Conservation (phyloP, 1,284 basidiomycete genomes). For the Vanrija sp. region DNA sequence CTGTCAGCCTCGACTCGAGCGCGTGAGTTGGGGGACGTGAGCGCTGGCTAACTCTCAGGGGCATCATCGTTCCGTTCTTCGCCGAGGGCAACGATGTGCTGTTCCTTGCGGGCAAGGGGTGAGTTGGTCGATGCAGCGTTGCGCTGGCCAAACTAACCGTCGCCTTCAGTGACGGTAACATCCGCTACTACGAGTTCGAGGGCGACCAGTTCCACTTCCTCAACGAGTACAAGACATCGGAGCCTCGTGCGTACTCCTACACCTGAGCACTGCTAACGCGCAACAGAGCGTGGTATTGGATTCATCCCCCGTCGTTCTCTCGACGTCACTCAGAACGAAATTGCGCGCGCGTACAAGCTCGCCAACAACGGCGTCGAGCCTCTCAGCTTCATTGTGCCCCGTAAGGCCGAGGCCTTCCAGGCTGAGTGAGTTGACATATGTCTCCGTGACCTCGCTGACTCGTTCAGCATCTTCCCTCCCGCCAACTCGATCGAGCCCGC, state of each 20-base stretch:
- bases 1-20: slow-evolving; percentile 73
- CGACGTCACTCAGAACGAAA: slow-evolving; percentile 86
- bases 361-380: slow-evolving; percentile 72
- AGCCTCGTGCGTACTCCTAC: slow-evolving; percentile 56
- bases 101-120: slow-evolving; percentile 71
- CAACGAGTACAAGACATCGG: slow-evolving; percentile 81
- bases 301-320: slow-evolving; percentile 89
- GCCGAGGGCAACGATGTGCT: slow-evolving; percentile 83
- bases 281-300: slow-evolving; percentile 81
- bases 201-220: slow-evolving; percentile 75
- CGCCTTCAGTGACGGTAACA: slow-evolving; percentile 72
- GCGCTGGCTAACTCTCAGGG: slow-evolving; percentile 40
- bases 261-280: too few relatives aligned
- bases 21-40: slow-evolving; percentile 47
- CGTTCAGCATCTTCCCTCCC: slow-evolving; percentile 82
- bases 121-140: slow-evolving; percentile 5
- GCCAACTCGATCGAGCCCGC: slow-evolving; percentile 77
- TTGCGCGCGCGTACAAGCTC: slow-evolving; percentile 91
- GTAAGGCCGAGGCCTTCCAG: slow-evolving; percentile 57
- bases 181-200: slow-evolving; percentile 94
- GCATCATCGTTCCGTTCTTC: slow-evolving; percentile 97
- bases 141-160: neutral
- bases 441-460: neutral
- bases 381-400: slow-evolving; percentile 87
- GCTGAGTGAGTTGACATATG: slow-evolving; percentile 35